Base-by-base conservation (phyloP, 2,329 filamentous ascomycete genomes). In the Sclerotinia subarctica region DNA sequence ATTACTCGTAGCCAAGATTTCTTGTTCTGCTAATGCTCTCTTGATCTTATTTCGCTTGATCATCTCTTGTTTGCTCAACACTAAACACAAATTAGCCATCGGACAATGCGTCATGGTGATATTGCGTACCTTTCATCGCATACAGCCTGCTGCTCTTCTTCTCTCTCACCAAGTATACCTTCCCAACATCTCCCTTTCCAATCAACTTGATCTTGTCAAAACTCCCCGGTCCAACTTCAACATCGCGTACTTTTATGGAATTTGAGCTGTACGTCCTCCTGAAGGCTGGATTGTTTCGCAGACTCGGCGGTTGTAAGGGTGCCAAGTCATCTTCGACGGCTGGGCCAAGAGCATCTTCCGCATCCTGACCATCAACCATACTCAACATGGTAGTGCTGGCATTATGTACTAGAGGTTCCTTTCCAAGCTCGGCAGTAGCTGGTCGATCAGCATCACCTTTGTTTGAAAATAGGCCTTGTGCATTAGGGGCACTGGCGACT, bases 41-140 rank as follows among this genome's bases (percentile, higher is more conserved):
- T 99, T 99, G 82, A 99, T 99, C 86, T 99, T 99, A 84, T 99
- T 99, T 69, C 95, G 91, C 83, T 99, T 99, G 81, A 99, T 99
- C 95, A 99, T 99, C 80, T 99, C 95, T 84, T 98, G 97, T 82
- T 99, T 99, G 85, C 94, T 98, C 80, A 99, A 79, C 7, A 99
- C 95, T 98, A 77, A 21, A 65, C 64, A 80, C 15, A 74, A 57
- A 70, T 72, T 69, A 77, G 72, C 64, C 53, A 58, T 8, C 24
- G 29, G 15, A 54, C 26, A n/a, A 10, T 21, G 2, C 32, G 3
- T 17, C 1, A 57, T 52, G 60, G 24, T 46, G 13, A 5, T 42
- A 21, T 66, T 69, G 79, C 84, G 74, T 79, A 97, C 94, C 94
- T 82, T 99, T 99, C 95, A 99, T 99, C 66, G 95, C 95, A 81